Conservation (phyloP, 1,284 basidiomycete species). For the Gymnopus androsaceus region DNA sequence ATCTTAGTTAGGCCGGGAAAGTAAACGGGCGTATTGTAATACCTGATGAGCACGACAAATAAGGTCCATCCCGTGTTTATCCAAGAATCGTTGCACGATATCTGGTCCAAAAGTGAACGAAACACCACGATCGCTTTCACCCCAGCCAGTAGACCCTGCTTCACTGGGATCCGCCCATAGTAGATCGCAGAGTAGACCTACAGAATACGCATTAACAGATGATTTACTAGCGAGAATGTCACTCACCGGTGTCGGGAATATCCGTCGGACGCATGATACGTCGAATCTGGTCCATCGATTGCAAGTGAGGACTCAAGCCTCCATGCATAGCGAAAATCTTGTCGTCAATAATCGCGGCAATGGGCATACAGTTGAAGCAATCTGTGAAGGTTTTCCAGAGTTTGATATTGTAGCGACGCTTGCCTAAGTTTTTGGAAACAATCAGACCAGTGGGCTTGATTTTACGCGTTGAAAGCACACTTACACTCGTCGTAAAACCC, state of each 20-base stretch:
- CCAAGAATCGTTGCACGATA: slow-evolving; percentile 95
- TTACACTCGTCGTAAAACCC: slow-evolving; percentile 96
- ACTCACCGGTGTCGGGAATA: slow-evolving; percentile 94
- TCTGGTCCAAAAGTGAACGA: slow-evolving; percentile 99
- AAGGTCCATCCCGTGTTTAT: slow-evolving; percentile 99
- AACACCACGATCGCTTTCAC: slow-evolving; percentile 98
- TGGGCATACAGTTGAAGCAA: slow-evolving; percentile 95
- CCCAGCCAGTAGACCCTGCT: slow-evolving; percentile 99
- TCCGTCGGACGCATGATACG: slow-evolving; percentile 99
- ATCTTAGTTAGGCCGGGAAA: too few species aligned
- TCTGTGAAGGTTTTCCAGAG: slow-evolving; percentile 98
- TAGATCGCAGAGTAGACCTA: slow-evolving; percentile 92
- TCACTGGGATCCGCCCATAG: slow-evolving; percentile 99
- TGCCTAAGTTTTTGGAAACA: slow-evolving; percentile 57
- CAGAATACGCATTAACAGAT: neutral
- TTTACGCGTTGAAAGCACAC: too few species aligned
- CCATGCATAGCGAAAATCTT: slow-evolving; percentile 97
- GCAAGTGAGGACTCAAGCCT: slow-evolving; percentile 92
- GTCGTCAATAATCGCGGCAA: slow-evolving; percentile 96
- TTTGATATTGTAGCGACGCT: slow-evolving; percentile 97
- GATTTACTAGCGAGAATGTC: neutral
- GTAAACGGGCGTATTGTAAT: too few species aligned
- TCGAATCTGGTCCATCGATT: slow-evolving; percentile 99
- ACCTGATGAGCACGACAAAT: slow-evolving; percentile 98
- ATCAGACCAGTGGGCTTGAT: neutral